phyloP scores from a whole-genome alignment of 352 stramenopile genomes.

The Globisporangium viniferum region DNA sequence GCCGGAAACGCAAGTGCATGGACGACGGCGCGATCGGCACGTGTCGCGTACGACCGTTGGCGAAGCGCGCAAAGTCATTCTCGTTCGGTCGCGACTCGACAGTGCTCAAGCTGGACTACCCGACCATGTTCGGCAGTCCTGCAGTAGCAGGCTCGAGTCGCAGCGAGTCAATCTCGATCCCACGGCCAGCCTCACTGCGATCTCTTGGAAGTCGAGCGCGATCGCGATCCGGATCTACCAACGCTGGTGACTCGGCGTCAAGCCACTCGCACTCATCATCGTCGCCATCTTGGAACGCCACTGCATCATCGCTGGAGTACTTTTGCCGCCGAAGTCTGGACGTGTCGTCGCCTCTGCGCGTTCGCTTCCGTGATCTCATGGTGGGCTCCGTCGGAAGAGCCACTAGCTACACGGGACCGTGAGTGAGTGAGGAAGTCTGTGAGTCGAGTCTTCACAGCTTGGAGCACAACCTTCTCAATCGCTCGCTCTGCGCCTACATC shows the following conservation, averaged over 20 bases:
- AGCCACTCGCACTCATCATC: slow-evolving; percentile 40
- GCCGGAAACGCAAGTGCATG: slow-evolving; percentile 55
- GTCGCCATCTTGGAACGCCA: slow-evolving; percentile 43
- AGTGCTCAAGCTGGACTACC: slow-evolving; percentile 10
- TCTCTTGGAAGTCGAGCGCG: slow-evolving; percentile 2
- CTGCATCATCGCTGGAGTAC: slow-evolving; percentile 38
- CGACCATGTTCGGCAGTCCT: slow-evolving; percentile 11
- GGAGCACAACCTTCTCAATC: neutral
- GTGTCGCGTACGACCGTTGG: slow-evolving; percentile 40
- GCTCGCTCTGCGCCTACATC: neutral
- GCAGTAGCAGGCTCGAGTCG: slow-evolving; percentile 5
- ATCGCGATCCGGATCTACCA: slow-evolving; percentile 4
- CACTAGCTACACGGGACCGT: slow-evolving; percentile 47
- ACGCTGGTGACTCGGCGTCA: slow-evolving; percentile 8
- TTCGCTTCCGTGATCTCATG: slow-evolving; percentile 60
- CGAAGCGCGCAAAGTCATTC: slow-evolving; percentile 56
- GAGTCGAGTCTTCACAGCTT: neutral
- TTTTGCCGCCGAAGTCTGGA: slow-evolving; percentile 70
- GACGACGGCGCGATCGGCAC: slow-evolving; percentile 29
- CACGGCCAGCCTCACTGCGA: slow-evolving; percentile 14
- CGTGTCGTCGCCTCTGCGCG: slow-evolving; percentile 58
- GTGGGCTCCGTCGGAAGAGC: slow-evolving; percentile 46
- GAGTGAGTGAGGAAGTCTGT: neutral
- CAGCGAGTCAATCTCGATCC: slow-evolving; percentile 59
- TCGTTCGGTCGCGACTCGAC: slow-evolving; percentile 29